Conservation (phyloP, 2,329 filamentous ascomycete species). For the Epichloe glyceriae region DNA sequence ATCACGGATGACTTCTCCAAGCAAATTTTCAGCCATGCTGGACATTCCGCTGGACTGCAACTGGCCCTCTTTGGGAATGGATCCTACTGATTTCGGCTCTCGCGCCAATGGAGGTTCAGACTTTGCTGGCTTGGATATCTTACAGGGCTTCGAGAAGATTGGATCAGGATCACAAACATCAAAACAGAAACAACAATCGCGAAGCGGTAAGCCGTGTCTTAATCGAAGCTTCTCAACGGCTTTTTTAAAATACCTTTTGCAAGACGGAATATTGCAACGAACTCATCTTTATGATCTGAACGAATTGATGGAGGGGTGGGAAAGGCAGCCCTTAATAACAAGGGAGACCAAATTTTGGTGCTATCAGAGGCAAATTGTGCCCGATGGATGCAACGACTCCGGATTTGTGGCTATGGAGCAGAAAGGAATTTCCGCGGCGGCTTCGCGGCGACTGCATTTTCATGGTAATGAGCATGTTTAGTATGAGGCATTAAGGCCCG, state of each 20-base stretch:
- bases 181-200: conserved; percentile 16
- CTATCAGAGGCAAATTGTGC: not conserved
- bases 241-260: conserved; percentile 15
- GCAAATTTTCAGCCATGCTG: conserved; percentile 29
- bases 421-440: conserved; percentile 8
- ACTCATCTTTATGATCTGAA: conserved; percentile 11
- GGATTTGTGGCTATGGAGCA: not conserved
- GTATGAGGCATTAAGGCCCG: not conserved
- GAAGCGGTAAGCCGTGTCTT: conserved; percentile 16
- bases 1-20: conserved; percentile 31
- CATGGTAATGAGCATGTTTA: conserved; percentile 15
- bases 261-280: conserved; percentile 4
- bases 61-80: conserved; percentile 23
- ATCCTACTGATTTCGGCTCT: conserved; percentile 26
- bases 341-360: not conserved
- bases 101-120: conserved; percentile 40
- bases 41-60: conserved; percentile 26
- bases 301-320: conserved; percentile 8
- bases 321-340: not conserved
- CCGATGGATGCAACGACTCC: not conserved
- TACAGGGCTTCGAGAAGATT: conserved; percentile 66
- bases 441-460: conserved; percentile 18
- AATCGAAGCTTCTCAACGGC: conserved; percentile 20
- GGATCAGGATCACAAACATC: conserved; percentile 32
- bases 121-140: conserved; percentile 52